Evolutionary conservation across 176 grass and related monocot genomes (phyloP).

Genomic region (Ensete glaucum): DNA sequence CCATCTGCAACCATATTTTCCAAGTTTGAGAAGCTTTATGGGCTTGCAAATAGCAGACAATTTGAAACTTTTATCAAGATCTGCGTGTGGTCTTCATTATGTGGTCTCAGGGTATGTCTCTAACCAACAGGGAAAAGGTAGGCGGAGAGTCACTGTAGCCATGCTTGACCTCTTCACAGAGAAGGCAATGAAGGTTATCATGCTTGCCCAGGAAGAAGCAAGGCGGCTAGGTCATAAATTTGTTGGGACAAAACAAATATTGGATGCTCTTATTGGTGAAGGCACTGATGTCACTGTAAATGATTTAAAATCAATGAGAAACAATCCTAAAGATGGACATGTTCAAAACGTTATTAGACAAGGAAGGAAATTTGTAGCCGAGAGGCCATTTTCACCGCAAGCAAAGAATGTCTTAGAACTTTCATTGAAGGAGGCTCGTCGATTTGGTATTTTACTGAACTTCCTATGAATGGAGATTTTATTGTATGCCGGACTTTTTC

Average conservation of each 20-base stretch:
- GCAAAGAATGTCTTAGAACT: slow-evolving; percentile 13
- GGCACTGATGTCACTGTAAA: background rate
- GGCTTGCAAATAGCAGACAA: background rate
- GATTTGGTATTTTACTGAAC: slow-evolving; percentile 2
- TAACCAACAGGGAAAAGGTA: background rate
- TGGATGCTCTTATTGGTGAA: slow-evolving; percentile 8
- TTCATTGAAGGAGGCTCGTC: background rate
- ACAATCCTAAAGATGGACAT: slow-evolving; percentile 4
- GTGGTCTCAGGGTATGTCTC: background rate
- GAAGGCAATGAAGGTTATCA: slow-evolving; percentile 11
- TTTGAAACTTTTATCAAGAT: background rate
- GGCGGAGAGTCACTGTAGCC: background rate
- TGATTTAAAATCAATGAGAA: background rate
- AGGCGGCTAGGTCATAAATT: slow-evolving; percentile 3
- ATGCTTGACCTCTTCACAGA: slow-evolving; percentile 14
- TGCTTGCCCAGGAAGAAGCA: slow-evolving; percentile 18
- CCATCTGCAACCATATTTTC: background rate
- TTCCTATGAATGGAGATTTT: background rate
- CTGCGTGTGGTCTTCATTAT: background rate
- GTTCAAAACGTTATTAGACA: background rate
- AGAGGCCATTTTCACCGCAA: slow-evolving; percentile 4
- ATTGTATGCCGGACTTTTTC: background rate
- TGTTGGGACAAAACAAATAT: slow-evolving; percentile 13
- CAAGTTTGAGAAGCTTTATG: background rate
- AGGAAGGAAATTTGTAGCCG: background rate